Evolutionary conservation across 805 yeast genomes (phyloP).

Genomic region (Pichia gijzeniarum): DNA sequence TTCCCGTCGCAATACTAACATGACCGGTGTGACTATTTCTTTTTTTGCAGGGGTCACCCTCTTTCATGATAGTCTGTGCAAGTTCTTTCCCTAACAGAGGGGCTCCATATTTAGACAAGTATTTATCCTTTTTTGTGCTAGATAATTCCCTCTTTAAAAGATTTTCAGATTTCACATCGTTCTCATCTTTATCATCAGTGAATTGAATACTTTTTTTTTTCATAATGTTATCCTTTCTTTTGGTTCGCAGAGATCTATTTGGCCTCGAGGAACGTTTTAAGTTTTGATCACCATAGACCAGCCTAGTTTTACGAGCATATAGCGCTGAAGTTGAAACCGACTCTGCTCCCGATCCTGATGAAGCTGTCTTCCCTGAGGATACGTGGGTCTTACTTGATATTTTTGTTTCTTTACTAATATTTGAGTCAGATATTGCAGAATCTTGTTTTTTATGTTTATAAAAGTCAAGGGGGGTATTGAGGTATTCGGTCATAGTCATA

Average conservation of each 20-base stretch:
- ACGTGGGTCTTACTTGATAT: background rate
- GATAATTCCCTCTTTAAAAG: background rate
- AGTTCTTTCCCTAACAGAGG: background rate
- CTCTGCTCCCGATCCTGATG: slow-evolving; percentile 8
- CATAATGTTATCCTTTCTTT: slow-evolving; percentile 7
- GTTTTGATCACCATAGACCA: background rate
- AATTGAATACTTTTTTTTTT: background rate
- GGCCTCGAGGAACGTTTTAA: background rate
- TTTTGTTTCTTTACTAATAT: slow-evolving; percentile 4
- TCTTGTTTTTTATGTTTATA: slow-evolving; percentile 10
- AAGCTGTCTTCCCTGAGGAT: background rate
- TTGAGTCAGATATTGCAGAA: background rate
- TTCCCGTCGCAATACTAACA: slow-evolving; percentile 24
- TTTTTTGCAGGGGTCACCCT: background rate
- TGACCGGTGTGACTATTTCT: slow-evolving; percentile 22
- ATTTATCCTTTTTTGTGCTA: background rate
- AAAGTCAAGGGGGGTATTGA: slow-evolving; percentile 13
- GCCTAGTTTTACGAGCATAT: background rate
- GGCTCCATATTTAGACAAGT: slow-evolving; percentile 6
- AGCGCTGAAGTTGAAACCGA: slow-evolving; percentile 10
- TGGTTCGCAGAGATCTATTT: slow-evolving; percentile 4
- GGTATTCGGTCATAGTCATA: slow-evolving; percentile 13
- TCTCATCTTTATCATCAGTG: background rate
- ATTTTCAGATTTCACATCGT: background rate
- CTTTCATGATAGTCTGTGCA: background rate